Conservation (phyloP, 1,284 basidiomycete species). For the Irpex lacteus region DNA sequence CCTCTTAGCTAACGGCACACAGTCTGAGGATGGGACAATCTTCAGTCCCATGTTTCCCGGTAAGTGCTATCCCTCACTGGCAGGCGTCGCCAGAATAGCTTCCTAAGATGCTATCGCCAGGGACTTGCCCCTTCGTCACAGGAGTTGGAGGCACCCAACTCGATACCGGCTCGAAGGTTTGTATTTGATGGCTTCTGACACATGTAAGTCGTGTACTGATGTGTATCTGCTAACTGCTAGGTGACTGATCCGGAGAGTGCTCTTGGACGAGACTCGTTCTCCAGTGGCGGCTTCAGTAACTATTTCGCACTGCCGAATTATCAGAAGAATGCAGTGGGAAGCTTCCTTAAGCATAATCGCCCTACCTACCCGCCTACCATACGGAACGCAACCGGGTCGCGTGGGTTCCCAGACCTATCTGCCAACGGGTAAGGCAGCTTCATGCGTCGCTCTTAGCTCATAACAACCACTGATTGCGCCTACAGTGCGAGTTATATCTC, state of each 20-base stretch:
- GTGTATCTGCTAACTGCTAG: slow-evolving; percentile 1
- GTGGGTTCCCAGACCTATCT: not conserved
- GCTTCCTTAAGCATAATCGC: slow-evolving; percentile 11
- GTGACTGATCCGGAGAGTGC: slow-evolving; percentile 44
- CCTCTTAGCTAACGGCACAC: slow-evolving; percentile 23
- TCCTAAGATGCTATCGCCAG: slow-evolving; percentile 21
- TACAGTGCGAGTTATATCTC: not conserved
- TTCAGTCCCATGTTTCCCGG: slow-evolving; percentile 11
- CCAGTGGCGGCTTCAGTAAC: slow-evolving; percentile 42
- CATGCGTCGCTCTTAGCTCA: not conserved
- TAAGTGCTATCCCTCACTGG: not conserved
- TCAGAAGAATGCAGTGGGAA: slow-evolving; percentile 28
- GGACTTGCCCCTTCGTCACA: slow-evolving; percentile 58
- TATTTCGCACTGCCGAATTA: slow-evolving; percentile 41
- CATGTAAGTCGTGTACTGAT: not conserved
- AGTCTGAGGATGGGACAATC: slow-evolving; percentile 1
- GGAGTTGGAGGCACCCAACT: slow-evolving; percentile 55
- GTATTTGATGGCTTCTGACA: slow-evolving; percentile 3
- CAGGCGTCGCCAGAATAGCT: slow-evolving; percentile 12
- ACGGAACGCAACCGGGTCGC: not conserved
- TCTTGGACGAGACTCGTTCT: slow-evolving; percentile 14
- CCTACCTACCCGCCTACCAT: not conserved
- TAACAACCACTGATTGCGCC: not conserved
- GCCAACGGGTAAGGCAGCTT: not conserved
- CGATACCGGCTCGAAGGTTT: slow-evolving; percentile 48